A percentile compares a stretch with the other conserved stretches of the same genome.
phyloP scores from a whole-genome alignment of 176 grass and related monocot species.

The Triticum aestivum region IWGSC_CS_RefSeq_v2.1 NC_057813.1:13045077-13045576 shows the following conservation, averaged over 20 bases:
- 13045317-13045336: slow-evolving; percentile 16
- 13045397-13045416: not conserved
- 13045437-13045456: slow-evolving; percentile 25
- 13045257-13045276: slow-evolving; percentile 37
- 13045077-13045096: not conserved
- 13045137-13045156: slow-evolving; percentile 27
- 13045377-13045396: not conserved
- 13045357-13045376: slow-evolving; percentile 7
- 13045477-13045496: slow-evolving; percentile 35
- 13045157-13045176: slow-evolving; percentile 29
- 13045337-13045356: not conserved
- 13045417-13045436: not conserved
- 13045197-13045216: not conserved
- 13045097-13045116: not conserved
- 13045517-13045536: not conserved
- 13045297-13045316: not conserved
- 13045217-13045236: not conserved
- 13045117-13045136: not conserved
- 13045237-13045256: not conserved
- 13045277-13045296: not conserved
- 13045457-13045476: slow-evolving; percentile 46
- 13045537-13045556: slow-evolving; percentile 16
- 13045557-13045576: slow-evolving; percentile 41
- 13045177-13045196: not conserved
- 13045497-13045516: slow-evolving; percentile 28